Conservation (phyloP, 2,329 filamentous ascomycete genomes). For the Hymenoscyphus fraxineus region DNA sequence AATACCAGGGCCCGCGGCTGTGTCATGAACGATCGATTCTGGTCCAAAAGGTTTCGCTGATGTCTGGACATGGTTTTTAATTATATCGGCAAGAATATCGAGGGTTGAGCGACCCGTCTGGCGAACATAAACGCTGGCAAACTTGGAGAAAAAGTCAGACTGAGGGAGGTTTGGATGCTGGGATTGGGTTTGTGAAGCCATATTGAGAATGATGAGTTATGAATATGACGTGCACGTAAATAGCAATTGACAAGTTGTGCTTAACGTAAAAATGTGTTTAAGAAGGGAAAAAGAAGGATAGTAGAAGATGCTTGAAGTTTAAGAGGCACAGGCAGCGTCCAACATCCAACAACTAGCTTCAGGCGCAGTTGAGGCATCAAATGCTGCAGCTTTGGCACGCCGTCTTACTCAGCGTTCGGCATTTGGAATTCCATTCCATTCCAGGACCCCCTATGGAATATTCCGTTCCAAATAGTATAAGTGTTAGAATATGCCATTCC, state of each 20-base stretch:
- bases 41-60: conserved; percentile 20
- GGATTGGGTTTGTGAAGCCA: neutral
- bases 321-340: no score
- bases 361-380: neutral
- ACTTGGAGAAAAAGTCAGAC: conserved; percentile 35
- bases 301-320: neutral
- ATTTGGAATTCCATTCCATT: no score
- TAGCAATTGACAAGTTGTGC: neutral
- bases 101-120: conserved; percentile 33
- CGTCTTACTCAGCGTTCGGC: no score
- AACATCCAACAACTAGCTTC: neutral
- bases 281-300: neutral
- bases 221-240: neutral
- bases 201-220: neutral
- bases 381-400: neutral
- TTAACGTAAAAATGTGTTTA: neutral
- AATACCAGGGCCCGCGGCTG: neutral
- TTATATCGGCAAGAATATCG: conserved; percentile 30
- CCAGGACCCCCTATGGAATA: no score
- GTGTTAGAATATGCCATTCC: no score
- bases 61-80: conserved; percentile 30
- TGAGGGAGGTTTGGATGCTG: conserved; percentile 10
- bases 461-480: no score
- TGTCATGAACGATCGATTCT: neutral
- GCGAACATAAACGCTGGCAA: conserved; percentile 30